Percentiles rank a stretch among this genome's conserved stretches.
Conservation (phyloP, 2,329 filamentous ascomycete genomes). For the Tolypocladium sp. region DNA sequence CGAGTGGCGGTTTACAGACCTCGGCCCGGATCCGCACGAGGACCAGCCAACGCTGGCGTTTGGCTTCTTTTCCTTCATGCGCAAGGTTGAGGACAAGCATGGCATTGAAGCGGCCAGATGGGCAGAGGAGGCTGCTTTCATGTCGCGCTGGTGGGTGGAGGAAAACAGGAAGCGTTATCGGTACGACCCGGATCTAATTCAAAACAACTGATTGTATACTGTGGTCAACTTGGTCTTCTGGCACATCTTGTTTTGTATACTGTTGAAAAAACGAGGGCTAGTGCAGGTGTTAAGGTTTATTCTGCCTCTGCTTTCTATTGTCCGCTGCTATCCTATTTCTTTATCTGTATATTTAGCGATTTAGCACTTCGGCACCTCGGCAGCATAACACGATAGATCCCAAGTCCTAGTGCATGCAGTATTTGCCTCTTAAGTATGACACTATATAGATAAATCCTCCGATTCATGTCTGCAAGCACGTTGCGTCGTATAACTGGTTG, state of each 20-base stretch:
- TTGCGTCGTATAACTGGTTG: conserved; percentile 29
- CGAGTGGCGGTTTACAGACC: conserved; percentile 22
- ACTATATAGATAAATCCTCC: too few species aligned
- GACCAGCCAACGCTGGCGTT: conserved; percentile 15
- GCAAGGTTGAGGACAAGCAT: conserved; percentile 10
- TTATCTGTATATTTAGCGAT: neutral
- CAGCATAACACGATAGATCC: neutral
- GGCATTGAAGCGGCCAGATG: conserved; percentile 17
- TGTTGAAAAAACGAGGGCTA: neutral
- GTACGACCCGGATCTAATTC: conserved; percentile 7
- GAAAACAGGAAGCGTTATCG: conserved; percentile 25
- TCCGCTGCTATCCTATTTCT: neutral
- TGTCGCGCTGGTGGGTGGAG: conserved; percentile 23
- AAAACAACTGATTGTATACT: neutral
- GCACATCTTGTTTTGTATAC: neutral
- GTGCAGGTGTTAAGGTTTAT: neutral
- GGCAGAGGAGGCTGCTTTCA: conserved; percentile 21
- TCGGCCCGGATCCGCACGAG: conserved; percentile 18
- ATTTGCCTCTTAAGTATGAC: too few species aligned
- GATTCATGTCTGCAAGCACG: neutral
- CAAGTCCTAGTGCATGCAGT: neutral
- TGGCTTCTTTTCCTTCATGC: conserved; percentile 10
- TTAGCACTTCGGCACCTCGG: neutral
- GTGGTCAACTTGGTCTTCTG: neutral
- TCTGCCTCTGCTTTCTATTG: neutral